Evolutionary conservation across 2,329 filamentous ascomycete species (phyloP).

Genomic region (Escovopsis sp.): DNA sequence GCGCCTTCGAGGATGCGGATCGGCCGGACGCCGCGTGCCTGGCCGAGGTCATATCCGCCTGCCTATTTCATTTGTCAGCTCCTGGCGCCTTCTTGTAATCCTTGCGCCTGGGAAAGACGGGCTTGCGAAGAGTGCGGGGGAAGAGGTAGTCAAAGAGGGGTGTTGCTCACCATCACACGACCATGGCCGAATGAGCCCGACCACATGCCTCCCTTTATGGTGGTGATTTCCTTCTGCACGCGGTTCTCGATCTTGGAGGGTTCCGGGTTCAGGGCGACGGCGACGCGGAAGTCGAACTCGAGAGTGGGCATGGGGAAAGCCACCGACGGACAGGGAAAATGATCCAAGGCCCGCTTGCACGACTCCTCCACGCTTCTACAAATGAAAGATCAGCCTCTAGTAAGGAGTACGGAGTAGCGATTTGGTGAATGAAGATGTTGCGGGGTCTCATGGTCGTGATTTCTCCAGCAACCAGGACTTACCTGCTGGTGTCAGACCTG

Average conservation of each 20-base stretch:
- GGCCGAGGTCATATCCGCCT: conserved; percentile 28
- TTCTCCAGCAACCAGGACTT: not conserved
- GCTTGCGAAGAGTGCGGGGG: not conserved
- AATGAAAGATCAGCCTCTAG: conserved; percentile 7
- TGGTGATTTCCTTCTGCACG: conserved; percentile 33
- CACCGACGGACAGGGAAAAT: conserved; percentile 27
- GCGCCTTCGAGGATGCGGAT: conserved; percentile 32
- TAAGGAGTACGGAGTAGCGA: too few species aligned
- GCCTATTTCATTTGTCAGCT: conserved; percentile 18
- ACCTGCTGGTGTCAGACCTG: conserved; percentile 3
- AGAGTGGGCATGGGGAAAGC: conserved; percentile 31
- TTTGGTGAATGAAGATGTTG: not conserved
- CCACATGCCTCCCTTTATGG: conserved; percentile 32
- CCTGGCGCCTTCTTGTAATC: not conserved
- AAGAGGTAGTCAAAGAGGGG: conserved; percentile 7
- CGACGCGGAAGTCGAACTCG: conserved; percentile 36
- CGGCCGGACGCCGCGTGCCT: conserved; percentile 25
- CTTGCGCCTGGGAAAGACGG: not conserved
- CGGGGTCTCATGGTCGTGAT: not conserved
- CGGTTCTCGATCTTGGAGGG: conserved; percentile 28
- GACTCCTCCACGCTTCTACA: conserved; percentile 22
- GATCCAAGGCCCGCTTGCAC: conserved; percentile 22
- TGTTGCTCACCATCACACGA: conserved; percentile 24
- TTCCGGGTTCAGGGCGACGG: conserved; percentile 29
- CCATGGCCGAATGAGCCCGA: conserved; percentile 34